Percentiles rank a stretch among this genome's conserved stretches.
These are phyloP conservation scores for Colletotrichum shisoi DNA, from an alignment of 2,329 filamentous ascomycete genomes.

Conservation along the genomic window DNA sequence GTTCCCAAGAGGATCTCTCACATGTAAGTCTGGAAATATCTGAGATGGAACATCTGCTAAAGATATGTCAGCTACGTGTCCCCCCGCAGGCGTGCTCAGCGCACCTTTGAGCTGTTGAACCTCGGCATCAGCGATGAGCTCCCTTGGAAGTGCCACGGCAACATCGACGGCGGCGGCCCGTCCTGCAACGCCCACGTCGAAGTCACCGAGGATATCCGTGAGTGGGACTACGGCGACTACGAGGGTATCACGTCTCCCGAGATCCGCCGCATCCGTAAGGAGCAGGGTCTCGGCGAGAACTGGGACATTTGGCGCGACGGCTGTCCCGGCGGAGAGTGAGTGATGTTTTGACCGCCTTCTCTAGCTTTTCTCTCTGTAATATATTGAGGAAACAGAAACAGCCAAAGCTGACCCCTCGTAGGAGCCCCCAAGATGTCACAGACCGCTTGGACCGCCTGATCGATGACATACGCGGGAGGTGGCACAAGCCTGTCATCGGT, in stretches of 20 bases:
- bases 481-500: slow-evolving; percentile 68
- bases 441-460: slow-evolving; percentile 79
- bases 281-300: slow-evolving; percentile 62
- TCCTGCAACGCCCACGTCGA: slow-evolving; percentile 68
- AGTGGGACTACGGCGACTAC: slow-evolving; percentile 90
- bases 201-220: slow-evolving; percentile 75
- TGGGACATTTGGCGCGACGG: slow-evolving; percentile 95
- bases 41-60: slow-evolving; percentile 6
- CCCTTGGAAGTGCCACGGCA: slow-evolving; percentile 71
- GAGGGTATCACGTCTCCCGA: slow-evolving; percentile 79
- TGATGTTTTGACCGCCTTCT: slow-evolving; percentile 40
- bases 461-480: slow-evolving; percentile 72
- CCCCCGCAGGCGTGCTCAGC: slow-evolving; percentile 82
- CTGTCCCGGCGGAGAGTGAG: slow-evolving; percentile 83
- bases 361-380: background rate
- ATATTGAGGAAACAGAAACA: no score
- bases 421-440: slow-evolving; percentile 76
- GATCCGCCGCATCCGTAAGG: slow-evolving; percentile 67
- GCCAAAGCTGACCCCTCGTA: slow-evolving; percentile 43
- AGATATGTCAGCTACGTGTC: slow-evolving; percentile 73
- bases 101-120: slow-evolving; percentile 87
- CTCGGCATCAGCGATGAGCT: slow-evolving; percentile 73
- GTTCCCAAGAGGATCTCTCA: slow-evolving; percentile 82
- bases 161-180: slow-evolving; percentile 47
- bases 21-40: slow-evolving; percentile 65